Base-by-base conservation (phyloP, 176 grass and related monocot species). In the Oryza rufipogon region DNA sequence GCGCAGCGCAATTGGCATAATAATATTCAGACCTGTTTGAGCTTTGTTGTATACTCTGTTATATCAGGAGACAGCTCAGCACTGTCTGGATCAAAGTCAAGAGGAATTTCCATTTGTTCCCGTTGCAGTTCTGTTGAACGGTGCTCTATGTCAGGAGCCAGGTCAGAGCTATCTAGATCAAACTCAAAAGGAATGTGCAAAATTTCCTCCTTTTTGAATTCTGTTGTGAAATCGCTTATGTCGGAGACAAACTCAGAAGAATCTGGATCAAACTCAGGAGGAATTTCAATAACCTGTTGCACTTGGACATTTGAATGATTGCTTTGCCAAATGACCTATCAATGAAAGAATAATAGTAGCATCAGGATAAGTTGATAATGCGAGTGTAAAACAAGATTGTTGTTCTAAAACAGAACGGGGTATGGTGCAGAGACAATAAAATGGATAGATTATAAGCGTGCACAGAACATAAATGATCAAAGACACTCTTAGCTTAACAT, bases 1-100 rank as follows among this genome's bases (percentile, higher is more conserved):
- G 42, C 25, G 64, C 12, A 13, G 12, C 3, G 41, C 64, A 64
- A 64, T 39, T 79, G 12, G 19, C 41, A 42, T n/a, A 33, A 80
- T 22, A 87, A n/a, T 74, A 80, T 26, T 25, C 23, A 6, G 8
- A 98, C 96, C 96, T 98, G 73, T 71, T 92, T 90, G 66, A 98
- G 89, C 68, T 92, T 95, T 75, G 86, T 82, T 74, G 89, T 77
- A 67, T 91, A 98, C 54, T 98, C 89, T 25, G 87, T 93, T 78
- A 92, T 92, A 74, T 92, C 82, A 78, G 90, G 65, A 79, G 81
- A 70, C 38, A 88, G 41, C 75, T 88, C 90, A 49, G 19, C 60
- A 78, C 52, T 68, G 61, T 87, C 82, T 70, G 74, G 80, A 80
- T 84, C 78, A 67, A 94, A 88, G 23, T 90, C 85, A 16, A 85